Percentiles rank a stretch among this genome's conserved stretches.
Conservation (phyloP, 306 rosid species). For the Gastrolobium bilobum region DNA sequence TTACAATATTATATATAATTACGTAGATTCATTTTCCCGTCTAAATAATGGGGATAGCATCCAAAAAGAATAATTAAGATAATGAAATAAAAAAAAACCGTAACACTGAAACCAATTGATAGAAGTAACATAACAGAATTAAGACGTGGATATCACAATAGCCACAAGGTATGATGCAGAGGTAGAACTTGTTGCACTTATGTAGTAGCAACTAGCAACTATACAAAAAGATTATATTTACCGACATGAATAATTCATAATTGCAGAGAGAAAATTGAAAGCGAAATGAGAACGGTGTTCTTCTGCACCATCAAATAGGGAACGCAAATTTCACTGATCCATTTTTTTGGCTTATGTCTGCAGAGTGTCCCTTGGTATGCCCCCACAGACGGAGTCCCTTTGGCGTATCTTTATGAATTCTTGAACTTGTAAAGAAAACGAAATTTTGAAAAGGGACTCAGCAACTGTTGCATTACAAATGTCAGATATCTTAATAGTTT, state of each 20-base stretch:
- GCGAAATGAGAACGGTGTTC: constrained; percentile 30
- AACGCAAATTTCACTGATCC: constrained; percentile 46
- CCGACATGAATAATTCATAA: constrained; percentile 32
- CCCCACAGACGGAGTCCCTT: constrained; percentile 36
- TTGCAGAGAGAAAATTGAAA: constrained; percentile 37
- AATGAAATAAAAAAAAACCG: too few species aligned
- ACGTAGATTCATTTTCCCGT: too few species aligned
- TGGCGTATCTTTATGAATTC: constrained; percentile 16
- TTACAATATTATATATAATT: too few species aligned
- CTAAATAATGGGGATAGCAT: too few species aligned
- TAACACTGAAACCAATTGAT: background rate
- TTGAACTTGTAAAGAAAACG: constrained; percentile 7
- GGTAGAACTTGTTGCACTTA: background rate
- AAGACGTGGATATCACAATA: constrained; percentile 18
- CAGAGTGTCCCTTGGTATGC: constrained; percentile 11
- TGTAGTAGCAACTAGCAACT: background rate
- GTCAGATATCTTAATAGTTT: constrained; percentile 31
- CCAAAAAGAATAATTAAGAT: too few species aligned
- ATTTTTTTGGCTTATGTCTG: constrained; percentile 45
- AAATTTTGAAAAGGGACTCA: constrained; percentile 30
- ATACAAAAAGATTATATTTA: constrained; percentile 27
- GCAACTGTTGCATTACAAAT: background rate
- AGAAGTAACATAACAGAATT: background rate
- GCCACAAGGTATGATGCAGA: constrained; percentile 10
- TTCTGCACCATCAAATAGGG: constrained; percentile 18